Percentiles rank a stretch among this genome's conserved stretches.
Evolutionary conservation across 768 basidiomycete genomes (phyloP).

Genomic region (Termitomyces titanicus): DNA sequence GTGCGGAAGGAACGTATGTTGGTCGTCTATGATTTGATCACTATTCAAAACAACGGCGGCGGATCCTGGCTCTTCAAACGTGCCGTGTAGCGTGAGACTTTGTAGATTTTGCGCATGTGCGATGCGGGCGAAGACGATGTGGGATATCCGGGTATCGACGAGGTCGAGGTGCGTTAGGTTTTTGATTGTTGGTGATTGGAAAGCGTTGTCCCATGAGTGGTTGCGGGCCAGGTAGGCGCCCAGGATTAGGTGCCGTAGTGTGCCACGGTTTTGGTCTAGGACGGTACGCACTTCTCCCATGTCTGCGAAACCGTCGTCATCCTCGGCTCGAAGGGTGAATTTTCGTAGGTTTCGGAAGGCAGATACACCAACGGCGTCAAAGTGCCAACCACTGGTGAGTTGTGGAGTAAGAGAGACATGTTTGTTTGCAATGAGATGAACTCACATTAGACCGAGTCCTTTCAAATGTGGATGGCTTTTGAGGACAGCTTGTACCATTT

Average conservation of each 20-base stretch:
- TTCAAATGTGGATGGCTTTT: conserved; percentile 50
- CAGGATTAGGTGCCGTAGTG: conserved; percentile 59
- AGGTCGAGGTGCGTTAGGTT: conserved; percentile 69
- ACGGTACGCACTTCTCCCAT: conserved; percentile 66
- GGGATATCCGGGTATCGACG: conserved; percentile 66
- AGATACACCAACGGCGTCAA: conserved; percentile 68
- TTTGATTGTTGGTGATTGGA: conserved; percentile 58
- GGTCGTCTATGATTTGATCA: conserved; percentile 55
- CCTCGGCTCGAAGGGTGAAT: conserved; percentile 67
- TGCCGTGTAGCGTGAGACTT: conserved; percentile 63
- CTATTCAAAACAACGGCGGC: conserved; percentile 59
- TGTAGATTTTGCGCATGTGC: conserved; percentile 59
- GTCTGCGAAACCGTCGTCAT: conserved; percentile 68
- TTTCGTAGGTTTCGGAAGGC: conserved; percentile 55
- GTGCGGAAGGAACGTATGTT: conserved; percentile 59
- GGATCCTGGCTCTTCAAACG: conserved; percentile 54
- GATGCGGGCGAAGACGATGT: conserved; percentile 59
- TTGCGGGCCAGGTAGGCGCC: conserved; percentile 65
- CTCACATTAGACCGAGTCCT: conserved; percentile 56
- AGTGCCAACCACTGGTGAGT: conserved; percentile 60
- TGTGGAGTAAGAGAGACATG: not conserved
- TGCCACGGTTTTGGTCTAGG: conserved; percentile 54
- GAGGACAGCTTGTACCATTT: conserved; percentile 59
- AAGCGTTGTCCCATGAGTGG: conserved; percentile 66
- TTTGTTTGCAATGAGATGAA: conserved; percentile 1